Percentiles rank a stretch among this genome's conserved stretches.
phyloP scores from a whole-genome alignment of 768 basidiomycete species.

The Kwoniella dendrophila region DNA sequence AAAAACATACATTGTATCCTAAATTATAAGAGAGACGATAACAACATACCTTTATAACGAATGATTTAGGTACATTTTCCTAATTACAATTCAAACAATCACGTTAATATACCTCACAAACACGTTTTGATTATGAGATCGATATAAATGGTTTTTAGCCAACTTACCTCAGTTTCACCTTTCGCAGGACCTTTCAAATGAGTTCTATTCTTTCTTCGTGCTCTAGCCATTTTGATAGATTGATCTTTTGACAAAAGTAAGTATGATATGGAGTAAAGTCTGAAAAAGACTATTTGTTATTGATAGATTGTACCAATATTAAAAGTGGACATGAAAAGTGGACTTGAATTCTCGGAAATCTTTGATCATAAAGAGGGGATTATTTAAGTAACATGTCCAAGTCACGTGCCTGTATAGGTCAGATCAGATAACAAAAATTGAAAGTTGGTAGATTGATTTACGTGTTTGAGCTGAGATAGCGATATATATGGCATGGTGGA shows the following conservation, averaged over 20 bases:
- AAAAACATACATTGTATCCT: no score
- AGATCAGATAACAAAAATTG: not conserved
- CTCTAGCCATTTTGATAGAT: constrained; percentile 38
- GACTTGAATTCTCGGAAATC: constrained; percentile 19
- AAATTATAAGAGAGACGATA: no score
- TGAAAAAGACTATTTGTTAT: constrained; percentile 8
- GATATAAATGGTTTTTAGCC: not conserved
- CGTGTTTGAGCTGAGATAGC: no score
- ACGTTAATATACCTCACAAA: not conserved
- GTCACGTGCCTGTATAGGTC: not conserved
- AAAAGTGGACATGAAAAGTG: constrained; percentile 26
- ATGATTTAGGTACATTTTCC: constrained; percentile 73
- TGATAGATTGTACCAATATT: not conserved
- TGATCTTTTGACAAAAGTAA: not conserved
- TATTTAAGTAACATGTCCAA: not conserved
- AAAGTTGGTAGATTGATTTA: not conserved
- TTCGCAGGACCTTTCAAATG: constrained; percentile 50
- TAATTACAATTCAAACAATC: no score
- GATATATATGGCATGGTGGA: no score
- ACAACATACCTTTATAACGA: constrained; percentile 73
- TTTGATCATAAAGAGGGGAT: not conserved
- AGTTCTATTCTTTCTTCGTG: constrained; percentile 55
- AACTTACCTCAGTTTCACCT: constrained; percentile 44
- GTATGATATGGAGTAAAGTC: not conserved
- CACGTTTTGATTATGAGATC: not conserved